Evolutionary conservation across 371 early-diverging fungal genomes (phyloP).

Genomic region (Actinomortierella wolfii): DNA sequence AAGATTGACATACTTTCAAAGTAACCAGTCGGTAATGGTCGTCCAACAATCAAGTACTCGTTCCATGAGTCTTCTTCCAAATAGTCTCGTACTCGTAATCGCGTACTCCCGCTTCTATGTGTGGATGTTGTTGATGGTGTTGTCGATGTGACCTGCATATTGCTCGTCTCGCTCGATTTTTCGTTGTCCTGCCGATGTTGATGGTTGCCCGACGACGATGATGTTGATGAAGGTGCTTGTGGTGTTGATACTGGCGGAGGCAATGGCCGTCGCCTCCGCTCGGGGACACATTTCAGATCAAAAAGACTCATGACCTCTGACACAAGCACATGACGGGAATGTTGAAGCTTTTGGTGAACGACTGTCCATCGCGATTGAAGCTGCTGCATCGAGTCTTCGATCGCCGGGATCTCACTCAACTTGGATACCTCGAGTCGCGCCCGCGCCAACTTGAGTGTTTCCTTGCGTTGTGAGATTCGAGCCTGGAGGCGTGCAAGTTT

Average conservation of each 20-base stretch:
- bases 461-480: constrained; percentile 28
- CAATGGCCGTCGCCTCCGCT: constrained; percentile 43
- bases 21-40: constrained; percentile 33
- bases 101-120: constrained; percentile 3
- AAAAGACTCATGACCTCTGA: constrained; percentile 24
- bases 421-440: constrained; percentile 39
- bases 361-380: constrained; percentile 36
- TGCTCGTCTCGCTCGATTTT: constrained; percentile 22
- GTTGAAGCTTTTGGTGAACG: constrained; percentile 35
- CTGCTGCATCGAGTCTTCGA: constrained; percentile 24
- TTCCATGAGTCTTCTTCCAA: constrained; percentile 44
- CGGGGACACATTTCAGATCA: constrained; percentile 29
- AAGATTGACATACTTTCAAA: constrained; percentile 23
- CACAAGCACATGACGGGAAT: constrained; percentile 49
- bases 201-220: too few relatives aligned
- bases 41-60: constrained; percentile 43
- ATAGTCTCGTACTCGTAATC: constrained; percentile 39
- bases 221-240: constrained; percentile 12
- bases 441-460: constrained; percentile 38
- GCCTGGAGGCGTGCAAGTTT: constrained; percentile 24
- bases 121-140: too few relatives aligned
- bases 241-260: constrained; percentile 24
- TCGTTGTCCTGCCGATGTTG: too few relatives aligned
- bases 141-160: constrained; percentile 10
- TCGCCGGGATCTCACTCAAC: constrained; percentile 30